Evolutionary conservation across 2,329 filamentous ascomycete species (phyloP).

Genomic region (Neopestalotiopsis clavispora): DNA sequence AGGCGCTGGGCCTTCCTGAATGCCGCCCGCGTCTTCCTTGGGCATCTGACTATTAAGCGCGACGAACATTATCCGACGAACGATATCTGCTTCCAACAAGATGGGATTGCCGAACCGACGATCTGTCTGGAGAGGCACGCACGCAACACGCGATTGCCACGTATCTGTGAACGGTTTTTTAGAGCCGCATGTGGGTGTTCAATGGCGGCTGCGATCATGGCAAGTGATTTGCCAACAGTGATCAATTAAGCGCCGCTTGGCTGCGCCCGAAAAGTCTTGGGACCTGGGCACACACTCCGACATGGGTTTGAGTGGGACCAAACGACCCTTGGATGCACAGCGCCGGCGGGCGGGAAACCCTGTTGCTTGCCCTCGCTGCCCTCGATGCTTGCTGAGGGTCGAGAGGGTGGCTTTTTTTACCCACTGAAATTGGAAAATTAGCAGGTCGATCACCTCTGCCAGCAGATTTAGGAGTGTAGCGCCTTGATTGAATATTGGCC

Average conservation of each 20-base stretch:
- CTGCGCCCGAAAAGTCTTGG: neutral
- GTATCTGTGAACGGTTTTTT: neutral
- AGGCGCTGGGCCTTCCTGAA: no score
- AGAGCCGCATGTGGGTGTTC: conserved; percentile 4
- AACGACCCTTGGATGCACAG: neutral
- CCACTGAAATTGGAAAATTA: conserved; percentile 8
- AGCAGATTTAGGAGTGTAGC: neutral
- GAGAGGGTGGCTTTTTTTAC: neutral
- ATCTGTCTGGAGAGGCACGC: neutral
- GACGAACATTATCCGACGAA: no score
- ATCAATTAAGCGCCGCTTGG: conserved; percentile 10
- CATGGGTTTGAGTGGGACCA: neutral
- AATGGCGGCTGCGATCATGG: neutral
- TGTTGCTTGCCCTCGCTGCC: neutral
- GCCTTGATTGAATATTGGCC: neutral
- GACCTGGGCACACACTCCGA: neutral
- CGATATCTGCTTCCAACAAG: no score
- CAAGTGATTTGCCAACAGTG: neutral
- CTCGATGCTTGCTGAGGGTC: no score
- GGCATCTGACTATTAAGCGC: no score
- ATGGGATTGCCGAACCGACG: no score
- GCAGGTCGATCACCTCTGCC: neutral
- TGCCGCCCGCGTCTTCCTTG: no score
- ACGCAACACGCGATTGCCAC: neutral
- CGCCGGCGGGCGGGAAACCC: neutral